Evolutionary conservation across 2,329 filamentous ascomycete species (phyloP).

Genomic region (Neonectria neomacrospora): DNA sequence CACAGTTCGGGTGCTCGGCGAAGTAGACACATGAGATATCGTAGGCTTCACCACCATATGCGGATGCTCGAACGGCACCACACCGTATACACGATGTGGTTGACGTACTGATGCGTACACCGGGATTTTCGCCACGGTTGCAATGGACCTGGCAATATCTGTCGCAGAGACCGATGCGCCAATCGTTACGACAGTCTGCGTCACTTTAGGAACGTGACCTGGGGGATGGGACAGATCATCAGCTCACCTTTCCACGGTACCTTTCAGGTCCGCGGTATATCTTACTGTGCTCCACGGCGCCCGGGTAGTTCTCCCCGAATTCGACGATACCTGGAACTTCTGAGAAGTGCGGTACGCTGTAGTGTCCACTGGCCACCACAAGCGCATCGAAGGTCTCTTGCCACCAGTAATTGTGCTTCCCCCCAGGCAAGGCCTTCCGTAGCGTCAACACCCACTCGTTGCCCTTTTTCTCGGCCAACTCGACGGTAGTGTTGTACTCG

Average conservation of each 20-base stretch:
- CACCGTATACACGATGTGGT: slow-evolving; percentile 23
- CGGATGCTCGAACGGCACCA: slow-evolving; percentile 32
- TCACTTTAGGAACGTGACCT: not conserved
- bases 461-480: slow-evolving; percentile 19
- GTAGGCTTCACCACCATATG: slow-evolving; percentile 27
- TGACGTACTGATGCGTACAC: slow-evolving; percentile 28
- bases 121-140: slow-evolving; percentile 12
- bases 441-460: slow-evolving; percentile 24
- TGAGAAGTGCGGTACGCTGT: slow-evolving; percentile 33
- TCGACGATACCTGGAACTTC: slow-evolving; percentile 22
- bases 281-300: slow-evolving; percentile 28
- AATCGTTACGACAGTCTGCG: slow-evolving; percentile 28
- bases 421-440: slow-evolving; percentile 18
- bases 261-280: slow-evolving; percentile 16
- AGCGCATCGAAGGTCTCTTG: slow-evolving; percentile 29
- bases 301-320: slow-evolving; percentile 11
- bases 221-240: no score
- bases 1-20: slow-evolving; percentile 14
- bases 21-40: slow-evolving; percentile 13
- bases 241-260: slow-evolving; percentile 21
- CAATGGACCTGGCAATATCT: slow-evolving; percentile 29
- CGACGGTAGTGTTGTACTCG: slow-evolving; percentile 24
- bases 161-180: slow-evolving; percentile 30
- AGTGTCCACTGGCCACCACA: slow-evolving; percentile 30
- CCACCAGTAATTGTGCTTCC: slow-evolving; percentile 32